A percentile compares a stretch with the other conserved stretches of the same genome.
phyloP scores from a whole-genome alignment of 257 asterid genomes.

The Ilex aquifolium region DNA sequence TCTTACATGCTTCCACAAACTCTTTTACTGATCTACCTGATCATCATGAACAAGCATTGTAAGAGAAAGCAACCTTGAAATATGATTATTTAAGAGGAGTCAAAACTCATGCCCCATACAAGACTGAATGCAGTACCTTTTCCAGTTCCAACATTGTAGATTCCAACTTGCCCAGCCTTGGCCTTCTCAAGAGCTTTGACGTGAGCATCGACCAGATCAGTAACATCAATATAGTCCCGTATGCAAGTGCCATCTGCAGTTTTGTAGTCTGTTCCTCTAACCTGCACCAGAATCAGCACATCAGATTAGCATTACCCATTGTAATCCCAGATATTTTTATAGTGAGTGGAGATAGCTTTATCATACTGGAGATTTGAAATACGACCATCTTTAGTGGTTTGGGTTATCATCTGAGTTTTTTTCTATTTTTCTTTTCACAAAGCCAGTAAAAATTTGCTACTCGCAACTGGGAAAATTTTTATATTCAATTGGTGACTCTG shows the following conservation, averaged over 20 bases:
- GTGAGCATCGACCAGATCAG: slow-evolving; percentile 89
- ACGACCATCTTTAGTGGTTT: too few species aligned
- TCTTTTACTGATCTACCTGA: slow-evolving; percentile 93
- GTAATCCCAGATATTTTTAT: too few species aligned
- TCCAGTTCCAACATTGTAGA: slow-evolving; percentile 90
- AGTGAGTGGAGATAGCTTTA: too few species aligned
- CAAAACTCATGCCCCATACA: not conserved
- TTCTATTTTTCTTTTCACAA: too few species aligned
- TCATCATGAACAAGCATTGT: not conserved
- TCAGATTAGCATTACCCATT: too few species aligned
- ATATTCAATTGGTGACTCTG: too few species aligned
- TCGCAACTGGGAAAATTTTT: too few species aligned
- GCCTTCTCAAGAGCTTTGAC: slow-evolving; percentile 89
- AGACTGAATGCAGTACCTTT: slow-evolving; percentile 35
- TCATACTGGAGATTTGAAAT: too few species aligned
- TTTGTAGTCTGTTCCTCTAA: slow-evolving; percentile 79
- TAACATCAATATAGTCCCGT: slow-evolving; percentile 83
- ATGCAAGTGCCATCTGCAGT: slow-evolving; percentile 83
- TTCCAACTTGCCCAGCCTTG: slow-evolving; percentile 57
- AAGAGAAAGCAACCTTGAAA: slow-evolving; percentile 8
- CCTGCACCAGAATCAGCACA: slow-evolving; percentile 32
- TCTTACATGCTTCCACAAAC: slow-evolving; percentile 92
- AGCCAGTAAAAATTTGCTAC: too few species aligned
- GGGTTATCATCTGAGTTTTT: too few species aligned
- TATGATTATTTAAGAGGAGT: not conserved